Evolutionary conservation across 1,284 basidiomycete species (phyloP).

Genomic region (Tilletia walkeri): DNA sequence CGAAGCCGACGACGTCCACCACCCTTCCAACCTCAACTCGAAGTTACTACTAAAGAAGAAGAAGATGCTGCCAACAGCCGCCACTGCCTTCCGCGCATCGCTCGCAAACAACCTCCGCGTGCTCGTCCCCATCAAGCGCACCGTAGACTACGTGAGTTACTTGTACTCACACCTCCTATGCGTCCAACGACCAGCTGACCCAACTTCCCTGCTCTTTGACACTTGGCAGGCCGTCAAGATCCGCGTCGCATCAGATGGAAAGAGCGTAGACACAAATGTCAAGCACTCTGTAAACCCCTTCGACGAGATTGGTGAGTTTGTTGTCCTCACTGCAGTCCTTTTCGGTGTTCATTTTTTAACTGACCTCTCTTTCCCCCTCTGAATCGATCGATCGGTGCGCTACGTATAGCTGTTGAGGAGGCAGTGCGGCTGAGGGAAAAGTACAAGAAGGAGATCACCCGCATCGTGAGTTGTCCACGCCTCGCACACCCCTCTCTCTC

Average conservation of each 20-base stretch:
- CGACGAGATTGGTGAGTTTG: constrained; percentile 47
- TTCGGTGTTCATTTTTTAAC: not conserved
- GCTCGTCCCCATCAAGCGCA: constrained; percentile 55
- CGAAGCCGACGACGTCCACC: too few relatives aligned
- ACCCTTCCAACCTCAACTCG: too few relatives aligned
- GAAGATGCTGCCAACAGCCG: constrained; percentile 16
- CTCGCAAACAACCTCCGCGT: constrained; percentile 52
- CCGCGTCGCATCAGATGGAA: constrained; percentile 53
- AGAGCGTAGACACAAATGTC: constrained; percentile 54
- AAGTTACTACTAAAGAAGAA: too few relatives aligned
- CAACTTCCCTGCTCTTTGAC: not conserved
- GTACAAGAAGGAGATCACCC: constrained; percentile 61
- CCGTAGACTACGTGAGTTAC: constrained; percentile 48
- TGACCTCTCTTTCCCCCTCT: not conserved
- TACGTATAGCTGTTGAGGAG: constrained; percentile 77
- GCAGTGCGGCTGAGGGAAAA: constrained; percentile 87
- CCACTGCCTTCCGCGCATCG: constrained; percentile 43
- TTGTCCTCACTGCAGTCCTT: not conserved
- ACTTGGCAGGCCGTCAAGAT: constrained; percentile 51
- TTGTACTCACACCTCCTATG: not conserved
- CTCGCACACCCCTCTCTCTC: not conserved
- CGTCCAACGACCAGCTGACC: not conserved
- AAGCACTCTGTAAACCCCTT: constrained; percentile 60
- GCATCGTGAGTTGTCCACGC: constrained; percentile 40
- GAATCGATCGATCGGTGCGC: too few relatives aligned